A percentile compares a stretch with the other conserved stretches of the same genome.
These are phyloP conservation scores for Penicillium sp. DNA, from an alignment of 2,329 filamentous ascomycete species.

Conservation along the genomic window DNA sequence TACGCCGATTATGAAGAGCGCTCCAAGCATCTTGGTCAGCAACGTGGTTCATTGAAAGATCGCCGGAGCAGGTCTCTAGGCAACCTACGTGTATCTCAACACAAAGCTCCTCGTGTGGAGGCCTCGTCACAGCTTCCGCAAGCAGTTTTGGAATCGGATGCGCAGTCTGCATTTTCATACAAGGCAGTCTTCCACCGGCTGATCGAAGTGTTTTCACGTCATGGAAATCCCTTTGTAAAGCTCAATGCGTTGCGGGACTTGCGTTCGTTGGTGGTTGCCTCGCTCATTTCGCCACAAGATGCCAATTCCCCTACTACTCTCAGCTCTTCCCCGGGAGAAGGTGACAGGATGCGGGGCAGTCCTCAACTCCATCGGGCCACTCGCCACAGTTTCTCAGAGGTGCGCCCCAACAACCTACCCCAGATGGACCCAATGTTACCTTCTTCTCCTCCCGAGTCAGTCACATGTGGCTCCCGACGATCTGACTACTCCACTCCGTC, in stretches of 20 bases:
- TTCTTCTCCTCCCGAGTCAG: slow-evolving; percentile 28
- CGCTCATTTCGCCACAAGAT: slow-evolving; percentile 58
- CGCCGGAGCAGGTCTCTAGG: slow-evolving; percentile 38
- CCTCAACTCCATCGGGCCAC: slow-evolving; percentile 13
- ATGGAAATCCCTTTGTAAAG: slow-evolving; percentile 84
- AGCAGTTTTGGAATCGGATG: slow-evolving; percentile 11
- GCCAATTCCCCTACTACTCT: slow-evolving; percentile 13
- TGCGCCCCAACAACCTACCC: slow-evolving; percentile 9
- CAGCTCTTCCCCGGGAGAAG: neutral
- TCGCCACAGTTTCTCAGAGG: slow-evolving; percentile 35
- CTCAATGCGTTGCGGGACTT: slow-evolving; percentile 79
- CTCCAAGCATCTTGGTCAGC: slow-evolving; percentile 23
- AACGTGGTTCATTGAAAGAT: slow-evolving; percentile 20
- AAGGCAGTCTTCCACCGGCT: slow-evolving; percentile 74
- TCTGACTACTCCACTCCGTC: slow-evolving; percentile 55
- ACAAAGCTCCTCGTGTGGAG: neutral
- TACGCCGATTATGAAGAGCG: slow-evolving; percentile 37
- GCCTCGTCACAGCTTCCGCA: slow-evolving; percentile 7
- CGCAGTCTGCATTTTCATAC: slow-evolving; percentile 65
- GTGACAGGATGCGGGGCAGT: neutral
- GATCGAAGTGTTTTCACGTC: slow-evolving; percentile 80
- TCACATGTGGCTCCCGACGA: slow-evolving; percentile 31
- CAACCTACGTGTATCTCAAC: slow-evolving; percentile 13
- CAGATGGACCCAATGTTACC: slow-evolving; percentile 21
- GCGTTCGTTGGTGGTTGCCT: slow-evolving; percentile 75